Evolutionary conservation across 257 asterid genomes (phyloP).

Genomic region (Scutellaria galericulata): DNA sequence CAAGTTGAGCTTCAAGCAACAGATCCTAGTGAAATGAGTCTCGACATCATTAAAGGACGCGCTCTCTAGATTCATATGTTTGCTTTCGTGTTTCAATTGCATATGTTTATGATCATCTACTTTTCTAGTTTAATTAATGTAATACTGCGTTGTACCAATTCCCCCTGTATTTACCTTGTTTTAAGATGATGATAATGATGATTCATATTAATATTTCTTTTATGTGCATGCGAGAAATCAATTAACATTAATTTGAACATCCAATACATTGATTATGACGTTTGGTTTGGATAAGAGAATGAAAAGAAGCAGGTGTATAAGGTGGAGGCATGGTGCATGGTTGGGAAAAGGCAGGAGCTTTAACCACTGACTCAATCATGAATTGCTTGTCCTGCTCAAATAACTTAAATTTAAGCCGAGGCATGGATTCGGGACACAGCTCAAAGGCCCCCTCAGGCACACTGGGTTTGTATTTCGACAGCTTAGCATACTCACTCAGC

Average conservation of each 20-base stretch:
- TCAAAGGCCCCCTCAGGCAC: conserved; percentile 52
- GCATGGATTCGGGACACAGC: conserved; percentile 63
- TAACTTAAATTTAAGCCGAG: conserved; percentile 40
- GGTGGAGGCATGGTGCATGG: conserved; percentile 79
- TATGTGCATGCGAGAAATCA: neutral
- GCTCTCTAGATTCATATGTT: conserved; percentile 35
- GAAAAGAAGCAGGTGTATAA: conserved; percentile 53
- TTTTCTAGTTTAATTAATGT: conserved; percentile 11
- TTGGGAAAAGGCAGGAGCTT: conserved; percentile 40
- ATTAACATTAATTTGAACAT: too few relatives aligned
- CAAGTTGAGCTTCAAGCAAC: conserved; percentile 87
- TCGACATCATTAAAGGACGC: conserved; percentile 74
- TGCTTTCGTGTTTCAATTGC: conserved; percentile 19
- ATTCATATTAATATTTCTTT: neutral
- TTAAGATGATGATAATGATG: neutral
- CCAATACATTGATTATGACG: too few relatives aligned
- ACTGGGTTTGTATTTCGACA: conserved; percentile 63
- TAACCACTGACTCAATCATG: conserved; percentile 61
- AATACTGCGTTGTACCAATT: conserved; percentile 25
- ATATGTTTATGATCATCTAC: neutral
- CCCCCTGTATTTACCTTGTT: conserved; percentile 10
- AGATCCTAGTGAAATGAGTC: conserved; percentile 91
- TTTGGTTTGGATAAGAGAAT: conserved; percentile 43
- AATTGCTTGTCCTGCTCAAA: conserved; percentile 37
- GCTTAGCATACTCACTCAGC: conserved; percentile 60